These are phyloP conservation scores for Thoreauomyces humboldtii DNA, from an alignment of 192 early-diverging fungal genomes.

Conservation along the genomic window DNA sequence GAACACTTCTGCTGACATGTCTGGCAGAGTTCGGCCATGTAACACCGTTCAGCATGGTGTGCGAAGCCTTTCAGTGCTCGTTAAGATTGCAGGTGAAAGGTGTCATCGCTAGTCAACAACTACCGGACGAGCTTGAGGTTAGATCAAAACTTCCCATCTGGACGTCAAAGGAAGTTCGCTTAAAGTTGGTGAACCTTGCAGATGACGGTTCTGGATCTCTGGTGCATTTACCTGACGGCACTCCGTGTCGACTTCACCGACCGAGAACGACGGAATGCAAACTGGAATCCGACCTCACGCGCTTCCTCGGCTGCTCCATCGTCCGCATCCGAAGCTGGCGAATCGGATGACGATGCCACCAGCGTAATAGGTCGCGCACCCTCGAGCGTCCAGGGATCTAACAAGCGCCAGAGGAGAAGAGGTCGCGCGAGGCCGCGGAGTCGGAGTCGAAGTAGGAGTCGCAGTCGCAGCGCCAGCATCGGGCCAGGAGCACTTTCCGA, in stretches of 20 bases:
- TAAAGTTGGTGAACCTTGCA: neutral
- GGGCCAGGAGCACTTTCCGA: neutral
- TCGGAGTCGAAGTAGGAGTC: neutral
- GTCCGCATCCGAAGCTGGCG: neutral
- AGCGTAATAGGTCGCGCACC: no score
- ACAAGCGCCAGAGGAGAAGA: no score
- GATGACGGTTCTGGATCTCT: conserved; percentile 11
- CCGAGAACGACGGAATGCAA: neutral
- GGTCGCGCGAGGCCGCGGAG: neutral
- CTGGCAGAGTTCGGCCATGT: neutral
- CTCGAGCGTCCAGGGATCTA: no score
- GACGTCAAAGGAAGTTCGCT: no score
- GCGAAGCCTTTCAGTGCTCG: conserved; percentile 22
- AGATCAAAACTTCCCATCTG: neutral
- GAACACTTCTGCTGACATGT: neutral
- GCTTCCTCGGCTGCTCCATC: conserved; percentile 7
- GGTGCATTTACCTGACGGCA: conserved; percentile 20
- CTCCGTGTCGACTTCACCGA: conserved; percentile 13
- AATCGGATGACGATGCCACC: neutral
- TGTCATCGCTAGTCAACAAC: conserved; percentile 1
- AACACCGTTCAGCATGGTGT: conserved; percentile 22
- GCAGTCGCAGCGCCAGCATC: no score
- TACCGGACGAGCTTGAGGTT: conserved; percentile 20
- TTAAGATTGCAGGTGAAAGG: conserved; percentile 8
- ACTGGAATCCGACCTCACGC: conserved; percentile 4